phyloP scores from a whole-genome alignment of 257 asterid genomes.

The Solanum bulbocastanum region DNA sequence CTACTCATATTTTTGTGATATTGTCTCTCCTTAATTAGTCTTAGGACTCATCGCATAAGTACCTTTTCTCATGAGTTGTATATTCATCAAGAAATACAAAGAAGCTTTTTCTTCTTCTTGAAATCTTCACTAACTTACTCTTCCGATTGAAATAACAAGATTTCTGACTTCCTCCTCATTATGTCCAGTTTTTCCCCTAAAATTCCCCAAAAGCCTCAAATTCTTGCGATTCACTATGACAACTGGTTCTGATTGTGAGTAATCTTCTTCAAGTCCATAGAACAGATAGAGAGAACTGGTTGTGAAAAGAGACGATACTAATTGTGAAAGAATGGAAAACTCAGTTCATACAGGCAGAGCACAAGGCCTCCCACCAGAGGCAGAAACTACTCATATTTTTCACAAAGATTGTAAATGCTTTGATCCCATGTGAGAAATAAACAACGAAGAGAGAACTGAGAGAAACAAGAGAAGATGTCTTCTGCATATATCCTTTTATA shows the following conservation, averaged over 20 bases:
- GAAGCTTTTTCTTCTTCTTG: neutral
- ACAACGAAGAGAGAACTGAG: neutral
- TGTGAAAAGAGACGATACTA: neutral
- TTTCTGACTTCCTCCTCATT: neutral
- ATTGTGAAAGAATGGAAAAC: neutral
- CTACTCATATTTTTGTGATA: neutral
- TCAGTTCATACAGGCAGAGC: neutral
- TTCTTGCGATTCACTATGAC: neutral
- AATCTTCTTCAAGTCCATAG: neutral
- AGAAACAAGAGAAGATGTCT: neutral
- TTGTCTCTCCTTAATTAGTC: neutral
- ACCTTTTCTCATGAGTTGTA: neutral
- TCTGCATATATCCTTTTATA: neutral
- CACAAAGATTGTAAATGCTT: neutral
- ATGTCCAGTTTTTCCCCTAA: neutral
- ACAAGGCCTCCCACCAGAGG: neutral
- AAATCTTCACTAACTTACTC: neutral
- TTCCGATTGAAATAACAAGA: neutral
- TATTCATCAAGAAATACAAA: neutral
- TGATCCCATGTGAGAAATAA: neutral
- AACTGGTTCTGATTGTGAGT: neutral
- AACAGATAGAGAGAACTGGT: neutral
- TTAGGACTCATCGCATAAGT: neutral
- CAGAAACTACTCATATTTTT: neutral
- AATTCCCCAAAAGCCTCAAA: neutral